phyloP scores from a whole-genome alignment of 345 rosid species.

The Xanthoceras sorbifolium region DNA sequence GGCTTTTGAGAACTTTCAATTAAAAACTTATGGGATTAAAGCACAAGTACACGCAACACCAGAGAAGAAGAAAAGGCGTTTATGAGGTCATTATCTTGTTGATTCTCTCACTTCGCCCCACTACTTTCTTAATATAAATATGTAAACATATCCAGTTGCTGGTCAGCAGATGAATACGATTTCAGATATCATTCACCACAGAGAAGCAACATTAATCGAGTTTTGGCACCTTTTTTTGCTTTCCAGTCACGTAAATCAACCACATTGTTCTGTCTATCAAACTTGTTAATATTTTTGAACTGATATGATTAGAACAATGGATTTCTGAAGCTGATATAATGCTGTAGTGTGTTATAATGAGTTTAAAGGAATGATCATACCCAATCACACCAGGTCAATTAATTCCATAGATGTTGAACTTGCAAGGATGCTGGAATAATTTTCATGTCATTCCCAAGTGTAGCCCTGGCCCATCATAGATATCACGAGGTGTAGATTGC shows the following conservation, averaged over 20 bases:
- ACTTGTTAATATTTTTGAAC: not conserved
- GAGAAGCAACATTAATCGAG: not conserved
- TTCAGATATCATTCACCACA: conserved; percentile 7
- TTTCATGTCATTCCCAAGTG: too few species aligned
- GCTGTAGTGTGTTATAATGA: not conserved
- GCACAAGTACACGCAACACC: conserved; percentile 92
- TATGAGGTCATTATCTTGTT: conserved; percentile 25
- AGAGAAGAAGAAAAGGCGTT: conserved; percentile 78
- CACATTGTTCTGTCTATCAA: not conserved
- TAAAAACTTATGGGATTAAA: conserved; percentile 80
- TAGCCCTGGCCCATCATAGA: too few species aligned
- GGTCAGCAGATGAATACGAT: not conserved
- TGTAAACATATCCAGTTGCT: not conserved
- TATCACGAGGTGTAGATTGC: not conserved
- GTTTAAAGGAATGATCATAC: not conserved
- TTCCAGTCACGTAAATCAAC: not conserved
- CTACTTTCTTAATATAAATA: too few species aligned
- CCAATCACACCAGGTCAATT: too few species aligned
- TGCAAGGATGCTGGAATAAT: not conserved
- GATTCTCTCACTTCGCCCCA: not conserved
- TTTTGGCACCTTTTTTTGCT: not conserved
- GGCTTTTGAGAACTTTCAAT: conserved; percentile 92
- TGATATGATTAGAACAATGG: too few species aligned
- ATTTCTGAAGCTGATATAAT: not conserved
- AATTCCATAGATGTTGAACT: not conserved